Conservation (phyloP, 805 yeast genomes). For the Starmerella tilneyi region DNA sequence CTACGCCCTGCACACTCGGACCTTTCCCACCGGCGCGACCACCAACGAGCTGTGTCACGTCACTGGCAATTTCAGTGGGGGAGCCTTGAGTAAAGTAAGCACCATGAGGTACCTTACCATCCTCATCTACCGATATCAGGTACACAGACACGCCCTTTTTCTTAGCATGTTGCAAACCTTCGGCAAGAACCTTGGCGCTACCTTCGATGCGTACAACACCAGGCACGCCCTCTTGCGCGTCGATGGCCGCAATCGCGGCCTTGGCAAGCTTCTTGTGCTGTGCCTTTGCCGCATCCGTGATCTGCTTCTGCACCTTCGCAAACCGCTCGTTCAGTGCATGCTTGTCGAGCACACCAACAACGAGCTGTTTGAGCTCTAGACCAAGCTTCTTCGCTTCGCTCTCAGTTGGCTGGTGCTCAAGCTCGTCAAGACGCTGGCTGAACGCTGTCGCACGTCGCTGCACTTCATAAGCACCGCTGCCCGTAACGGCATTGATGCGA, state of each 20-base stretch:
- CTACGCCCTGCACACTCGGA: constrained; percentile 92
- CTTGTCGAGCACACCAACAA: constrained; percentile 74
- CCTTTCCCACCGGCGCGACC: constrained; percentile 99
- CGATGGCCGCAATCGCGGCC: constrained; percentile 68
- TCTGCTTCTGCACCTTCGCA: constrained; percentile 67
- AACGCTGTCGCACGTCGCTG: constrained; percentile 75
- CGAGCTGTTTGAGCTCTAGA: constrained; percentile 69
- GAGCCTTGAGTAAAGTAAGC: constrained; percentile 75
- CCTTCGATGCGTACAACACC: constrained; percentile 54
- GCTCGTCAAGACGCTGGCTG: constrained; percentile 47
- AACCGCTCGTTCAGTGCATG: constrained; percentile 64
- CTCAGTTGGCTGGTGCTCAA: constrained; percentile 61
- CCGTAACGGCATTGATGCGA: constrained; percentile 95
- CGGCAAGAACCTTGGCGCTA: constrained; percentile 89
- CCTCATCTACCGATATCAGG: constrained; percentile 40
- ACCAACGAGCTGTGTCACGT: constrained; percentile 67
- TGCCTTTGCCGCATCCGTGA: constrained; percentile 78
- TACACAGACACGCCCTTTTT: constrained; percentile 26
- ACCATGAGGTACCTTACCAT: constrained; percentile 84
- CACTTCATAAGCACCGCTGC: constrained; percentile 79
- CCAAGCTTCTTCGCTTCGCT: constrained; percentile 71
- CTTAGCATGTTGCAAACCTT: constrained; percentile 66
- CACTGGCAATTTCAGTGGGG: constrained; percentile 63
- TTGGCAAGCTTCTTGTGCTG: constrained; percentile 82
- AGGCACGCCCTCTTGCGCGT: constrained; percentile 43